A percentile compares a stretch with the other conserved stretches of the same genome.
These are phyloP conservation scores for Cupressus sempervirens DNA, from an alignment of 75 land plant species.

Conservation along the genomic window DNA sequence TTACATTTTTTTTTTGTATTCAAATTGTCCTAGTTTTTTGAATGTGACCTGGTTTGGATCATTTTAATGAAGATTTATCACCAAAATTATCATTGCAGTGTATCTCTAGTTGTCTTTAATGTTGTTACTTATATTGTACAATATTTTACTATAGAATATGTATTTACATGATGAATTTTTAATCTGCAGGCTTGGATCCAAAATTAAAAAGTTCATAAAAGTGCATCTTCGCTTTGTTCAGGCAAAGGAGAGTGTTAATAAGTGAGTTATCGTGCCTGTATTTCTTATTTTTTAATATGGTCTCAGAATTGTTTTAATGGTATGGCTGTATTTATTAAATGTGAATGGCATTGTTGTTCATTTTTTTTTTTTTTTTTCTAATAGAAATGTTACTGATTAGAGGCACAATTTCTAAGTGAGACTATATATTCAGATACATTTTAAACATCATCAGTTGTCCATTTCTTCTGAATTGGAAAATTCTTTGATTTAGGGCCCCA, in stretches of 20 bases:
- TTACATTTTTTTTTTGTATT: background rate
- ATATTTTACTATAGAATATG: background rate
- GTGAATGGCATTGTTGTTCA: background rate
- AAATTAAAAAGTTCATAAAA: slow-evolving; percentile 62
- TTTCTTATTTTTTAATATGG: background rate
- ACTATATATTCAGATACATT: too few species aligned
- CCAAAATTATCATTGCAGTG: background rate
- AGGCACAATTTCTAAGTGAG: too few species aligned
- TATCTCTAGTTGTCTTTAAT: background rate
- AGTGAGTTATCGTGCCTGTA: slow-evolving; percentile 24
- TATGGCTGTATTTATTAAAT: background rate
- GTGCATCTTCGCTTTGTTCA: slow-evolving; percentile 42
- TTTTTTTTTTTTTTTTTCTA: background rate
- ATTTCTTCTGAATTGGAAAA: too few species aligned
- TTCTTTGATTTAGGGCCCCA: too few species aligned
- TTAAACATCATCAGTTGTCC: too few species aligned
- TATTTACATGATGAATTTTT: background rate
- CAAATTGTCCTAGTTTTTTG: background rate
- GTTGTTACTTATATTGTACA: background rate
- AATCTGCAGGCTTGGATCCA: slow-evolving; percentile 44
- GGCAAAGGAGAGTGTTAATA: slow-evolving; percentile 69
- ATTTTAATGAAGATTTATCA: background rate
- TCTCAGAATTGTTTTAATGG: background rate
- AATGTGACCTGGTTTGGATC: background rate
- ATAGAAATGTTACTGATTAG: too few species aligned